Evolutionary conservation across 2,329 filamentous ascomycete genomes (phyloP).

Genomic region (Hawksworthiomyces lignivorus): DNA sequence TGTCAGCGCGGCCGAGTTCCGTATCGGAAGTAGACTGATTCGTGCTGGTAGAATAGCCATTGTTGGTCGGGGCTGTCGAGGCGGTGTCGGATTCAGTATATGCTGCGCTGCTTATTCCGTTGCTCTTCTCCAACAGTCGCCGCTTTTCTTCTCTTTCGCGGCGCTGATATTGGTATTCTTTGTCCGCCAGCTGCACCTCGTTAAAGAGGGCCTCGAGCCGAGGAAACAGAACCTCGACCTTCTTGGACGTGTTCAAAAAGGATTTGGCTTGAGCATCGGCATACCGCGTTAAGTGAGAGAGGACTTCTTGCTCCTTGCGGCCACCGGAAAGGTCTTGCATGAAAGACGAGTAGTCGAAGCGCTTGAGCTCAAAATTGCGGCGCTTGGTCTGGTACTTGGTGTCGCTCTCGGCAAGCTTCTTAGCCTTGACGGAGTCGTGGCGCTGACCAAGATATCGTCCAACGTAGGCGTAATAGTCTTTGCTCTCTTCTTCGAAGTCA

Average conservation of each 20-base stretch:
- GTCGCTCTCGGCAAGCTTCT: conserved; percentile 91
- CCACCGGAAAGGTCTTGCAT: conserved; percentile 99
- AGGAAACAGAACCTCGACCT: conserved; percentile 77
- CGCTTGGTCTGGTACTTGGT: conserved; percentile 93
- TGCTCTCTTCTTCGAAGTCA: conserved; percentile 97
- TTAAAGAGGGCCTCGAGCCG: conserved; percentile 81
- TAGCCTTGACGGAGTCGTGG: conserved; percentile 92
- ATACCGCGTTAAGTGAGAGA: conserved; percentile 90
- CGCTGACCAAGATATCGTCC: conserved; percentile 92
- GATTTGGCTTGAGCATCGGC: conserved; percentile 81
- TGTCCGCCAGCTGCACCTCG: conserved; percentile 89
- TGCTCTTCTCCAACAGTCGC: conserved; percentile 80
- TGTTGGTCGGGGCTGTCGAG: not conserved
- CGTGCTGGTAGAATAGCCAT: conserved; percentile 13
- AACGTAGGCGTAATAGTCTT: conserved; percentile 95
- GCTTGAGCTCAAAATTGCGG: conserved; percentile 90
- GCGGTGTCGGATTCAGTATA: conserved; percentile 39
- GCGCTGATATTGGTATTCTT: conserved; percentile 91
- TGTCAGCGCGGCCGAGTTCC: conserved; percentile 66
- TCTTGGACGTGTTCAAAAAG: conserved; percentile 77
- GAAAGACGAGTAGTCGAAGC: conserved; percentile 97
- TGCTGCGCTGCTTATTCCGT: conserved; percentile 26
- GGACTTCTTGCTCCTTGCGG: conserved; percentile 94
- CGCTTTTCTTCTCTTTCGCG: conserved; percentile 96
- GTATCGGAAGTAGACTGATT: conserved; percentile 51